A percentile compares a stretch with the other conserved stretches of the same genome.
phyloP scores from a whole-genome alignment of 2,329 filamentous ascomycete species.

The Fusarium beomiforme region DNA sequence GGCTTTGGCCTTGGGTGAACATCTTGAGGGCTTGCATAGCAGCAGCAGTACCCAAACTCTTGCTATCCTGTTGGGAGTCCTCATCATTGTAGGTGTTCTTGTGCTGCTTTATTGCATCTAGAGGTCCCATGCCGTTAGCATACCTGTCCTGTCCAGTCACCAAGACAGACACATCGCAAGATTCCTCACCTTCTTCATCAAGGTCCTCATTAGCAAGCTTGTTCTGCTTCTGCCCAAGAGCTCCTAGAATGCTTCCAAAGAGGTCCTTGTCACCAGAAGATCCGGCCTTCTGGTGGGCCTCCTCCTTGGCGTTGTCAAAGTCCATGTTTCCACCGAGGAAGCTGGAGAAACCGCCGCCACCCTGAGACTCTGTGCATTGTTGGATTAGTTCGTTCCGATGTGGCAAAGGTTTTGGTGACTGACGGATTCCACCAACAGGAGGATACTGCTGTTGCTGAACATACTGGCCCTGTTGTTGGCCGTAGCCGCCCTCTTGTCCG shows the following conservation, averaged over 20 bases:
- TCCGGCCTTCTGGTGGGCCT: conserved; percentile 59
- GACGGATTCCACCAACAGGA: conserved; percentile 41
- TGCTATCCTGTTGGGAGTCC: conserved; percentile 57
- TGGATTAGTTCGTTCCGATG: neutral
- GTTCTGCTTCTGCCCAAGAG: conserved; percentile 61
- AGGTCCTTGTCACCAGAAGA: conserved; percentile 58
- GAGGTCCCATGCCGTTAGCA: neutral
- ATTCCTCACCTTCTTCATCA: conserved; percentile 58
- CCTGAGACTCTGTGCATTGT: conserved; percentile 46
- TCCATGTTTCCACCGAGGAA: conserved; percentile 58
- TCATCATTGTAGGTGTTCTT: conserved; percentile 74
- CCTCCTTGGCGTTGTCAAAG: conserved; percentile 57
- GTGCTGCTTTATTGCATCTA: conserved; percentile 78
- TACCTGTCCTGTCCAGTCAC: neutral
- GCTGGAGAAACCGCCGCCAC: conserved; percentile 50
- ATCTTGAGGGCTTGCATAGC: conserved; percentile 85
- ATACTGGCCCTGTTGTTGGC: conserved; percentile 21
- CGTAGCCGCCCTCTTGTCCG: conserved; percentile 7
- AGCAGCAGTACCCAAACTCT: conserved; percentile 74
- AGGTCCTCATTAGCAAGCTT: conserved; percentile 59
- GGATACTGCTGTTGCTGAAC: conserved; percentile 37
- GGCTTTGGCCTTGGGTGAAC: conserved; percentile 69
- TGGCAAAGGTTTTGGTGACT: conserved; percentile 22
- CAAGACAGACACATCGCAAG: too few relatives aligned
- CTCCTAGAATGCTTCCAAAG: conserved; percentile 60